Evolutionary conservation across 2,329 filamentous ascomycete genomes (phyloP), one percentile per base, ranked within the genome.

Genomic region (Sporothrix humicola): DNA sequence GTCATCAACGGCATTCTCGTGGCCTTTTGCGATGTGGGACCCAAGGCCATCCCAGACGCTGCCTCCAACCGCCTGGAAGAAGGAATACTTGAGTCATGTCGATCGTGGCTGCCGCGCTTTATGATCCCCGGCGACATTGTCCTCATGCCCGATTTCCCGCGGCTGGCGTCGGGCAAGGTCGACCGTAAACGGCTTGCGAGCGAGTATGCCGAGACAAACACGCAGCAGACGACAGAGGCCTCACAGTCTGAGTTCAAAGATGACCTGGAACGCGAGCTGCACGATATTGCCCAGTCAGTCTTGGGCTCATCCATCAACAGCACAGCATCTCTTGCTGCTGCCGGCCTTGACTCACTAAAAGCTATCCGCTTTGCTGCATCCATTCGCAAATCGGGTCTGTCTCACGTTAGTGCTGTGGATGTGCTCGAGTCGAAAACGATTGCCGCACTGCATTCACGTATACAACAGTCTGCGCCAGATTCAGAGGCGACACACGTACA

Each of bases 61-160:
- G 66, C 77, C 76, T 8, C 73, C 0, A 76, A 78, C 6, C 78
- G 80, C 6, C 77, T 84, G 73, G 82, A 82, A 20, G 81, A 79
- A 48, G 80, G 80, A 42, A 83, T 97, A 12, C 78, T 88, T 46
- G 79, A 85, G 17, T 87, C 85, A 4, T 97, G 93, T 81, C 86
- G 85, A 69, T 85, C 86, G 69, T 97, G 94, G 93, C 85, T 98
- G 1, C 93, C 94, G 0, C 85, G 86, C 3, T 96, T 91, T 79
- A 97, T 97, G 95, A 82, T 97, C 1, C 95, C 95, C 0, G 87
- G 88, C 3, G 92, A 97, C 75, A 83, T 97, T 31, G 81, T 93
- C 0, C 78, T 92, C 1, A 82, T 92, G 75, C 77, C 85, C 0
- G 83, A 86, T 9, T 90, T 97, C 73, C 94, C 94, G 0, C 89